phyloP scores from a whole-genome alignment of 2,329 filamentous ascomycete genomes.

The Alternaria sp. region DNA sequence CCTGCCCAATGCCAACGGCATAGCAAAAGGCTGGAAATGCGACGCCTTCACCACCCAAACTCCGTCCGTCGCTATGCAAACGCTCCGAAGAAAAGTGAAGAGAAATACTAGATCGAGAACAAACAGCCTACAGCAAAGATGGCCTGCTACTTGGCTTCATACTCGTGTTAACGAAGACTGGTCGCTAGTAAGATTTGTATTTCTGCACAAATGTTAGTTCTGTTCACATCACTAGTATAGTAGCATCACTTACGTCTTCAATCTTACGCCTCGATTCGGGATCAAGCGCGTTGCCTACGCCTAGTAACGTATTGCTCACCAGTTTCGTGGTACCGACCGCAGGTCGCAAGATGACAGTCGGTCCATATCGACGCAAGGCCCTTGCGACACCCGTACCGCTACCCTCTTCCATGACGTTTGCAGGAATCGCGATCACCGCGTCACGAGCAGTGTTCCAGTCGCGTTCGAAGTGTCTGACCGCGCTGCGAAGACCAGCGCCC shows the following conservation, averaged over 20 bases:
- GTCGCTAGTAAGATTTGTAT: constrained; percentile 15
- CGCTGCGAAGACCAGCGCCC: constrained; percentile 81
- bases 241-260: constrained; percentile 76
- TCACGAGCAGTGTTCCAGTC: constrained; percentile 88
- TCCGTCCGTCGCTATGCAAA: constrained; percentile 17
- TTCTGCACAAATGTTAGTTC: constrained; percentile 2
- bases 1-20: background rate
- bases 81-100: background rate
- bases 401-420: constrained; percentile 85
- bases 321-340: constrained; percentile 90
- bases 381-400: constrained; percentile 80
- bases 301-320: constrained; percentile 86
- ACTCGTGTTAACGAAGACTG: background rate
- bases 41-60: background rate
- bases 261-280: constrained; percentile 78
- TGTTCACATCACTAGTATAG: background rate
- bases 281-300: constrained; percentile 91
- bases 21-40: background rate
- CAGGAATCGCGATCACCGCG: constrained; percentile 92
- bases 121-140: background rate
- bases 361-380: constrained; percentile 79
- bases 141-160: background rate
- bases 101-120: background rate
- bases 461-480: constrained; percentile 80
- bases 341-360: constrained; percentile 90